phyloP scores from a whole-genome alignment of 805 yeast species.

The Maudiozyma pseudohumilis region DNA sequence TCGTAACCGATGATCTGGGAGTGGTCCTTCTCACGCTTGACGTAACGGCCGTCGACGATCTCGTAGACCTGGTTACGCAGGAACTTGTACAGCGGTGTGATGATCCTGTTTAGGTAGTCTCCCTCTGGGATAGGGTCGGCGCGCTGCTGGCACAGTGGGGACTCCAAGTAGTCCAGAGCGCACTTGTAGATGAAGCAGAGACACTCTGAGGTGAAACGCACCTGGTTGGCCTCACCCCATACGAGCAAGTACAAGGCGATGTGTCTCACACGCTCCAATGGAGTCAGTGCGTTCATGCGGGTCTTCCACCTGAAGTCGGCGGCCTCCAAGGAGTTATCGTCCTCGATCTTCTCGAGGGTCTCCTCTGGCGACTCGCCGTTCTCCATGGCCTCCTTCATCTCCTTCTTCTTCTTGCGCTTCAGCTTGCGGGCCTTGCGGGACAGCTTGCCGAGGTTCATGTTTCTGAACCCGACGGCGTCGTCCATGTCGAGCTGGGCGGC shows the following conservation, averaged over 20 bases:
- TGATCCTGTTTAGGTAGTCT: slow-evolving; percentile 82
- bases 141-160: slow-evolving; percentile 87
- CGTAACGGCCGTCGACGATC: slow-evolving; percentile 69
- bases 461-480: slow-evolving; percentile 74
- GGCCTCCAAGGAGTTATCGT: slow-evolving; percentile 78
- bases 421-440: slow-evolving; percentile 72
- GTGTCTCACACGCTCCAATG: slow-evolving; percentile 75
- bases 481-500: slow-evolving; percentile 84
- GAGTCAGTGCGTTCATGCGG: slow-evolving; percentile 58
- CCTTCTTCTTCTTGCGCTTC: slow-evolving; percentile 66
- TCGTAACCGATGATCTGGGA: slow-evolving; percentile 82
- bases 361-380: slow-evolving; percentile 55
- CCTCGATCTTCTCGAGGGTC: slow-evolving; percentile 56
- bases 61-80: slow-evolving; percentile 76
- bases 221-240: slow-evolving; percentile 92
- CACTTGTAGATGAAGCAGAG: slow-evolving; percentile 92
- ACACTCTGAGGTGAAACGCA: slow-evolving; percentile 85
- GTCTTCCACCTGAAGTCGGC: slow-evolving; percentile 78
- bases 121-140: slow-evolving; percentile 75
- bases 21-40: slow-evolving; percentile 80
- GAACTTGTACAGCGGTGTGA: slow-evolving; percentile 81
- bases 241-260: slow-evolving; percentile 62
- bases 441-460: slow-evolving; percentile 61
- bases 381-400: slow-evolving; percentile 44
- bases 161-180: slow-evolving; percentile 79